A percentile compares a stretch with the other conserved stretches of the same genome.
phyloP scores from a whole-genome alignment of 2,329 filamentous ascomycete genomes.

The Diaporthe batatas region DNA sequence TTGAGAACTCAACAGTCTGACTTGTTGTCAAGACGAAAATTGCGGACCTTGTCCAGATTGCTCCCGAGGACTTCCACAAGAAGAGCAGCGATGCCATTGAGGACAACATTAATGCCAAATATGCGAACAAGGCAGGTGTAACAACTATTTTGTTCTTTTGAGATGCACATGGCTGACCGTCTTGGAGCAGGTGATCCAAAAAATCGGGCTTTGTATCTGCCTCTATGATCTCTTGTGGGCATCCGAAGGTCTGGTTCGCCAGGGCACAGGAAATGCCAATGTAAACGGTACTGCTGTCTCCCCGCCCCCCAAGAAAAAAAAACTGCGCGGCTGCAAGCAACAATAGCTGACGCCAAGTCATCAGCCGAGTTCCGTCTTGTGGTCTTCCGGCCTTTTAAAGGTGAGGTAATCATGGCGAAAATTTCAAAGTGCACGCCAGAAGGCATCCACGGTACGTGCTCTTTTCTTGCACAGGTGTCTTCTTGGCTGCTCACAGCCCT shows the following conservation, averaged over 20 bases:
- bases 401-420: conserved; percentile 87
- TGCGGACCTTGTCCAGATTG: conserved; percentile 93
- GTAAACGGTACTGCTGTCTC: conserved; percentile 77
- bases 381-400: conserved; percentile 96
- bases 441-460: conserved; percentile 75
- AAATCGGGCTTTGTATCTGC: conserved; percentile 92
- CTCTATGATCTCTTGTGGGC: conserved; percentile 91
- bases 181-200: conserved; percentile 79
- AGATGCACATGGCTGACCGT: background rate
- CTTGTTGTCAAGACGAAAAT: conserved; percentile 79
- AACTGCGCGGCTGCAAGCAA: background rate
- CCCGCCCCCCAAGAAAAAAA: too few species aligned
- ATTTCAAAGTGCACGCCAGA: conserved; percentile 81
- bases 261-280: conserved; percentile 92
- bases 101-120: conserved; percentile 97
- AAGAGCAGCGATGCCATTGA: conserved; percentile 84
- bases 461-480: too few species aligned
- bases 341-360: conserved; percentile 37
- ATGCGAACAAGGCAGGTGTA: conserved; percentile 82
- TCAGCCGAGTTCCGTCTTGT: conserved; percentile 92
- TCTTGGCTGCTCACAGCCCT: background rate
- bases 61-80: conserved; percentile 88
- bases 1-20: background rate
- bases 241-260: conserved; percentile 93
- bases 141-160: background rate